These are phyloP conservation scores for Coccomyxa sp. DNA, from an alignment of 139 green algal genomes.

Conservation along the genomic window DNA sequence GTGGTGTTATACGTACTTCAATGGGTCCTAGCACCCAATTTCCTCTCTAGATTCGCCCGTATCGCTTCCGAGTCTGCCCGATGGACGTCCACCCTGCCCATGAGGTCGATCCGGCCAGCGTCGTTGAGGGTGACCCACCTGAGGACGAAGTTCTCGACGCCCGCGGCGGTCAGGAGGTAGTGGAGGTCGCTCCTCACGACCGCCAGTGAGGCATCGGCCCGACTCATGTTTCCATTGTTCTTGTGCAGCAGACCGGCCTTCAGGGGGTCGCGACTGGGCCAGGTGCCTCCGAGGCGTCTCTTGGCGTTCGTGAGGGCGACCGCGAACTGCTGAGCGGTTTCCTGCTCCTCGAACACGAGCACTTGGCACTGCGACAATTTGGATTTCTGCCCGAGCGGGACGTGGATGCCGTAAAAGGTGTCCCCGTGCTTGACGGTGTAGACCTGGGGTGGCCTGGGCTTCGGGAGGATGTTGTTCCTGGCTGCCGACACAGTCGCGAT, in stretches of 20 bases:
- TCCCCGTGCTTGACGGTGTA: neutral
- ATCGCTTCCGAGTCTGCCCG: neutral
- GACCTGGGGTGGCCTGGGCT: neutral
- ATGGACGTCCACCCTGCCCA: neutral
- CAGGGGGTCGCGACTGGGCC: neutral
- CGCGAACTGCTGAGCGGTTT: neutral
- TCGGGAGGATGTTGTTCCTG: neutral
- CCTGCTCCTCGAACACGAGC: neutral
- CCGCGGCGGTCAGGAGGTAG: neutral
- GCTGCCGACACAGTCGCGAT: neutral
- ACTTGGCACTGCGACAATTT: slow-evolving; percentile 1
- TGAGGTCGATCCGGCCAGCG: neutral
- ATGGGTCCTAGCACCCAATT: neutral
- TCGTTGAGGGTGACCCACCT: neutral
- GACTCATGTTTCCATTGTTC: slow-evolving; percentile 1
- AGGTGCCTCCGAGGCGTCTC: neutral
- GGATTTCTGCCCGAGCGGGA: neutral
- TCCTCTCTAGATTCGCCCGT: neutral
- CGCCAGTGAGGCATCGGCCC: neutral
- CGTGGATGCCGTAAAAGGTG: neutral
- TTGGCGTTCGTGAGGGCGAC: neutral
- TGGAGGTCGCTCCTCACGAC: neutral
- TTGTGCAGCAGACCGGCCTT: neutral
- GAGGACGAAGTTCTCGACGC: neutral
- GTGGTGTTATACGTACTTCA: neutral